Evolutionary conservation across 805 yeast genomes (phyloP).

Genomic region (Yarrowia sp.): DNA sequence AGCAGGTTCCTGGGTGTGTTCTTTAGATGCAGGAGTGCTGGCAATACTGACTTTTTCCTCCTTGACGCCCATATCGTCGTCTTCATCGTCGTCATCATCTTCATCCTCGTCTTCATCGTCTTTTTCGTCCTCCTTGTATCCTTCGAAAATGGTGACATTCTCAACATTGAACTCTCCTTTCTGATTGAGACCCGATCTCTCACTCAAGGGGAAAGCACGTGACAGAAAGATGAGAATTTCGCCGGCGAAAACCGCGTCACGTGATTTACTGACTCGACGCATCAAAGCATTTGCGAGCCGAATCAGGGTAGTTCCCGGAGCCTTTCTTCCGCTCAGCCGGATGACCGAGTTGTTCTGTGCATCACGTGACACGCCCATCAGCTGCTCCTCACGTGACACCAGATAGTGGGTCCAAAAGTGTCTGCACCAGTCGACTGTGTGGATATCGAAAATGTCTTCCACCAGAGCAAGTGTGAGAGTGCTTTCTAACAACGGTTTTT

Average conservation of each 20-base stretch:
- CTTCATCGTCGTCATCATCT: conserved; percentile 33
- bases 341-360: conserved; percentile 38
- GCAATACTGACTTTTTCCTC: conserved; percentile 29
- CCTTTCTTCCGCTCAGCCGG: conserved; percentile 46
- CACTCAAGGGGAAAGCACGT: conserved; percentile 50
- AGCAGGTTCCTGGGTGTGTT: not conserved
- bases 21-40: not conserved
- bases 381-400: conserved; percentile 44
- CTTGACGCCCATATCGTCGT: conserved; percentile 11
- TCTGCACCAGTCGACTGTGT: conserved; percentile 50
- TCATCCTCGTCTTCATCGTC: conserved; percentile 23
- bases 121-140: conserved; percentile 12
- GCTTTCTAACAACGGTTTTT: conserved; percentile 40
- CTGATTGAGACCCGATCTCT: conserved; percentile 51
- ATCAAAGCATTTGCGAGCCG: conserved; percentile 50
- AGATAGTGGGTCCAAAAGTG: conserved; percentile 50
- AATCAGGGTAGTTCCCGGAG: conserved; percentile 51
- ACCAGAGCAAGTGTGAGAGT: conserved; percentile 45
- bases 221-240: conserved; percentile 49
- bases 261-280: conserved; percentile 49
- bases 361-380: conserved; percentile 14
- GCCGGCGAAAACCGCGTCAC: conserved; percentile 50
- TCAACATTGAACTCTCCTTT: conserved; percentile 50
- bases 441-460: conserved; percentile 49
- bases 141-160: conserved; percentile 48